phyloP scores from a whole-genome alignment of 352 stramenopile species.

The Phytopythium kandeliae region DNA sequence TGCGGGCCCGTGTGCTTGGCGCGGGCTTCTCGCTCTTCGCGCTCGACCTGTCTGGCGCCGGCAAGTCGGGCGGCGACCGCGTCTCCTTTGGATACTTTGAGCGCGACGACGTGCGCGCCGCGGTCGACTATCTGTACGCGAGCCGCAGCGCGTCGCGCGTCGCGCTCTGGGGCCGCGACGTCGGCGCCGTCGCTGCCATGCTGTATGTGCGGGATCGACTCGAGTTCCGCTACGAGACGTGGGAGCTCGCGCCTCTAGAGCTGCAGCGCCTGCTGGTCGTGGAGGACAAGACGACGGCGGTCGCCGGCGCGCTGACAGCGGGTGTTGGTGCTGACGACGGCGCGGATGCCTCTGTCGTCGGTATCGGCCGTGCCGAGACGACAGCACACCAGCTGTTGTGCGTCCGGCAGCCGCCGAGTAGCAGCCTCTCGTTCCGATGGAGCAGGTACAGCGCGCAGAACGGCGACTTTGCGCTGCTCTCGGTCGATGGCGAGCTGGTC shows the following conservation, averaged over 20 bases:
- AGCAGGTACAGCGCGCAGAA: slow-evolving; percentile 47
- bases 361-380: background rate
- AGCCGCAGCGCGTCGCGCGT: slow-evolving; percentile 45
- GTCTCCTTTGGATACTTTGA: slow-evolving; percentile 73
- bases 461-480: slow-evolving; percentile 66
- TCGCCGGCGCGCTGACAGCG: background rate
- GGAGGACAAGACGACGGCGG: slow-evolving; percentile 22
- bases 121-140: slow-evolving; percentile 64
- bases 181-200: slow-evolving; percentile 48
- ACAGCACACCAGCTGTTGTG: slow-evolving; percentile 34
- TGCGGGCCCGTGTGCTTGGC: slow-evolving; percentile 42
- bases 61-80: slow-evolving; percentile 52
- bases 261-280: slow-evolving; percentile 39
- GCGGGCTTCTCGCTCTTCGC: slow-evolving; percentile 65
- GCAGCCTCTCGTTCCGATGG: slow-evolving; percentile 40
- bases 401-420: slow-evolving; percentile 30
- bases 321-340: too few relatives aligned
- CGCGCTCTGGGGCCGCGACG: slow-evolving; percentile 59
- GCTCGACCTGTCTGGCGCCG: slow-evolving; percentile 69
- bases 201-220: slow-evolving; percentile 42
- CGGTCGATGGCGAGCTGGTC: slow-evolving; percentile 41
- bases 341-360: too few relatives aligned
- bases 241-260: slow-evolving; percentile 29
- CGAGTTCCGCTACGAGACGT: slow-evolving; percentile 41
- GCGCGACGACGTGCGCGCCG: slow-evolving; percentile 47